Base-by-base conservation (phyloP, 805 yeast genomes). In the Metschnikowia peoriensis region DNA sequence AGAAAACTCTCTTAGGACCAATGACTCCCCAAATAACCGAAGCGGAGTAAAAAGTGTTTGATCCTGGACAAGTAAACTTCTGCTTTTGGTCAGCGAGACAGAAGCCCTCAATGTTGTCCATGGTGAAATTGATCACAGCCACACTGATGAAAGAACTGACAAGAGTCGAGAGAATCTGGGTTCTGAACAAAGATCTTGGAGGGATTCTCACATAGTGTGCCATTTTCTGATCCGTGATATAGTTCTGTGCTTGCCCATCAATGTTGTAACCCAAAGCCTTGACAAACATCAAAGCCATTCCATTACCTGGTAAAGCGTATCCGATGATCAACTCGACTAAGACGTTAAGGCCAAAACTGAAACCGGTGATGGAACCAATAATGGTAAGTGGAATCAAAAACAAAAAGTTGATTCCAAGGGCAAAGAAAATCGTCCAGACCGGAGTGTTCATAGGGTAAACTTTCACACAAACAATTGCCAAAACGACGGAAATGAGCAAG, bases 211-310 rank as follows among this genome's bases (percentile, higher is more conserved):
- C 70, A 59, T 74, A 74, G 50, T 72, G 75, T 44, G 75, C 76
- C 58, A 73, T 67, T 59, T 72, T 73, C 74, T 71, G 69, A 60
- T 73, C 77, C 58, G 79, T 75, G 44, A 82, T 78, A 63, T 69
- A 73, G 27, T 72, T 64, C 49, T 77, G 71, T 15, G 78, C 81
- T 61, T 77, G 81, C 53, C 67, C 69, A 58, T 72, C 74, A 47
- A 79, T 72, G 61, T 76, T 77, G 65, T 71, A 78, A 46, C 80
- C 80, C 52, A 65, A 77, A 22, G 78, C 72, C 60, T 77, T 74
- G 66, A 76, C 69, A 54, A 76, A 70, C 77, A 78, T 70, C 70
- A 71, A 73, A 16, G 78, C 79, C 54, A 73, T 55, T 46, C 80
- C 80, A 59, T 75, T 76, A 55, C 81, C 81, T 53, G 77, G 77